phyloP scores from a whole-genome alignment of 176 grass and related monocot genomes.

The Urochloa ruziziensis region DNA sequence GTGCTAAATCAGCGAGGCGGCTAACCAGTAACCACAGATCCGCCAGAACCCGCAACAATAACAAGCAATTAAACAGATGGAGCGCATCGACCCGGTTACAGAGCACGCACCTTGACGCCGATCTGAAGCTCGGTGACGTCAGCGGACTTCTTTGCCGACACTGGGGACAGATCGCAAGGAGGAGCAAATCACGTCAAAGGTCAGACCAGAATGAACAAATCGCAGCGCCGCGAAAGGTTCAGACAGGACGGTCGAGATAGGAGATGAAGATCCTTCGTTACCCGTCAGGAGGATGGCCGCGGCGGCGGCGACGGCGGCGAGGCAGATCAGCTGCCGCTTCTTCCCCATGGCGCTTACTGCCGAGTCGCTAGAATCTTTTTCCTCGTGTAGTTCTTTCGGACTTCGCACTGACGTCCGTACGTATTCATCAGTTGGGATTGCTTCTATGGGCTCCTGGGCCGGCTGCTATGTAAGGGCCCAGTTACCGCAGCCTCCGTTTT shows the following conservation, averaged over 20 bases:
- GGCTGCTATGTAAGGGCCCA: neutral
- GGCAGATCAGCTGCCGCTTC: slow-evolving; percentile 36
- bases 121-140: slow-evolving; percentile 90
- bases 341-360: slow-evolving; percentile 29
- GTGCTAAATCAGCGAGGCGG: neutral
- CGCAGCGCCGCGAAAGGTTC: neutral
- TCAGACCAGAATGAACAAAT: neutral
- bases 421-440: neutral
- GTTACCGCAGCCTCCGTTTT: too few species aligned
- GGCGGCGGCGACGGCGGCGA: slow-evolving; percentile 31
- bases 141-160: slow-evolving; percentile 73
- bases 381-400: neutral
- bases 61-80: neutral
- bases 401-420: neutral
- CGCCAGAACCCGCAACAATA: neutral
- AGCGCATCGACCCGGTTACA: neutral
- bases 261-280: neutral
- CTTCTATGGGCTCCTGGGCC: neutral
- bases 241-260: neutral
- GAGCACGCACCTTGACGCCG: slow-evolving; percentile 64
- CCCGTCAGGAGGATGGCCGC: slow-evolving; percentile 41
- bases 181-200: neutral
- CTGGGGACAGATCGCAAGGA: slow-evolving; percentile 30
- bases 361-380: neutral
- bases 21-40: slow-evolving; percentile 23